These are phyloP conservation scores for Mercurialis annua DNA, from an alignment of 345 rosid genomes.

Conservation along the genomic window DNA sequence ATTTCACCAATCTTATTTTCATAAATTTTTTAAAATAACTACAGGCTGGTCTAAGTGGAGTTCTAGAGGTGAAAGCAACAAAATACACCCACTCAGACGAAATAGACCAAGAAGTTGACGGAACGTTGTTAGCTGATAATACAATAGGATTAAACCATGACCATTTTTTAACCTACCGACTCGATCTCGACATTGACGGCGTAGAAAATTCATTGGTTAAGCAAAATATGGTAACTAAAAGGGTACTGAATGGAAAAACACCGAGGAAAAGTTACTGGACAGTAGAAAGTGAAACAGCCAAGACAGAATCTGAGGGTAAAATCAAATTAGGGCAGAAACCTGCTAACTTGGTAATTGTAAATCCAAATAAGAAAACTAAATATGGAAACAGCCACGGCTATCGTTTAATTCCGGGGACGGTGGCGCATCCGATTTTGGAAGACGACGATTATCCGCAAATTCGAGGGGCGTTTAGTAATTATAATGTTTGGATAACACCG, in stretches of 20 bases:
- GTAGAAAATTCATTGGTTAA: constrained; percentile 40
- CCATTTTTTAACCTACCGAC: constrained; percentile 46
- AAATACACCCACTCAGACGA: neutral
- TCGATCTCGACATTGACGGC: constrained; percentile 59
- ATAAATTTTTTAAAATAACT: no score
- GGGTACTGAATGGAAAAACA: constrained; percentile 1
- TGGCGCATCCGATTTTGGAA: constrained; percentile 18
- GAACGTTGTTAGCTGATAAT: constrained; percentile 14
- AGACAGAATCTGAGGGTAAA: constrained; percentile 41
- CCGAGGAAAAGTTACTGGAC: constrained; percentile 62
- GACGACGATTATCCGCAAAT: constrained; percentile 46
- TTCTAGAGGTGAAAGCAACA: constrained; percentile 8
- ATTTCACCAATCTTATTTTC: no score
- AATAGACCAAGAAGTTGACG: constrained; percentile 5
- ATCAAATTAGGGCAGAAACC: constrained; percentile 26
- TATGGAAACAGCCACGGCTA: constrained; percentile 42
- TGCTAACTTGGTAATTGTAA: constrained; percentile 34
- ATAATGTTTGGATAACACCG: constrained; percentile 56
- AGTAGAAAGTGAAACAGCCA: constrained; percentile 35
- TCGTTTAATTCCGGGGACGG: constrained; percentile 36
- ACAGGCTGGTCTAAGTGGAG: constrained; percentile 49
- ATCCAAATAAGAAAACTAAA: constrained; percentile 44
- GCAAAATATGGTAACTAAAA: constrained; percentile 32
- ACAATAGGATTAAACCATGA: constrained; percentile 44
- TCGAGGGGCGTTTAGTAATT: constrained; percentile 43